Evolutionary conservation across 305 asterid species (phyloP), one percentile per base, ranked within the genome.

Genomic region (Rubia peregrina): DNA sequence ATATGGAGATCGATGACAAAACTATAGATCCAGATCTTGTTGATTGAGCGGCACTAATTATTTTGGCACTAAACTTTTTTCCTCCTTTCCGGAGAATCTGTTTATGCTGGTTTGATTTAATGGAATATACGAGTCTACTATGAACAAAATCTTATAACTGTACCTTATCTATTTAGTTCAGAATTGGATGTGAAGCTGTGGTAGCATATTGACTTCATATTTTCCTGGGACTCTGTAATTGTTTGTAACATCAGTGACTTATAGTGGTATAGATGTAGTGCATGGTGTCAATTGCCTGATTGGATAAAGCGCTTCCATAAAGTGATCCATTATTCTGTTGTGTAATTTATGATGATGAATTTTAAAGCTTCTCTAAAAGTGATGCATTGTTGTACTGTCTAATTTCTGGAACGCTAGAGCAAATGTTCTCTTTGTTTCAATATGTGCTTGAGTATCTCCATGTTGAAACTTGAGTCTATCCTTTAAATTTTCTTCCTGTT

Each of bases 201-300:
- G 57, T 49, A 49, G n/a, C 12, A 9, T 59, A 7, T 24, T 22
- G 17, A 59, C 63, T 16, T 22, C 17, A 59, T 61, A 26, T 13
- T 26, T 61, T 13, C 42, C 42, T 30, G n/a, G 60, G 19, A 53
- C 22, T 53, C 21, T 53, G 24, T 53, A 53, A 4, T 21, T 21
- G 19, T 60, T 4, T 24, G 36, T 33, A 61, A 61, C 21, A 30
- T 19, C 7, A 9, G 38, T 59, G 36, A n/a, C 12, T n/a, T 59
- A 6, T 59, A 22, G 24, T 14, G 46, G 67, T 0, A 13, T 33
- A 62, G 22, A 21, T 30, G 42, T 21, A 26, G 55, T 13, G 40
- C 46, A 49, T 30, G 61, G 30, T 17, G 30, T 33, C 13, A 68
- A 48, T 59, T 49, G 62, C 71, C 38, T 68, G 43, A 11, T 68